A percentile compares a stretch with the other conserved stretches of the same genome.
Evolutionary conservation across 208 protist species (phyloP).

Genomic region (Acanthamoeba quina): DNA sequence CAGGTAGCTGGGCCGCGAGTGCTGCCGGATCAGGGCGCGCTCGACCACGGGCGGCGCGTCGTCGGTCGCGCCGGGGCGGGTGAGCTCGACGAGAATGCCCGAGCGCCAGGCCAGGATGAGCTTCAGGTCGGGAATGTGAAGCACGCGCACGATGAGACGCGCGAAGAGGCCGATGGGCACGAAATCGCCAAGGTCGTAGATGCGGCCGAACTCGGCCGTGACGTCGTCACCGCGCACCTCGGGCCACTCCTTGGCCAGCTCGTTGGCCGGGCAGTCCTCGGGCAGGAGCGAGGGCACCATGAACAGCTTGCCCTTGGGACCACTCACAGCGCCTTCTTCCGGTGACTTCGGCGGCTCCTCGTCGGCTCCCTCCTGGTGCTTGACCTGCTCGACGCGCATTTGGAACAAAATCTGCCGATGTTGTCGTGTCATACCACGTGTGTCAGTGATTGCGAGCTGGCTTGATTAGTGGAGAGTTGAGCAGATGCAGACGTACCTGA

Average conservation of each 20-base stretch:
- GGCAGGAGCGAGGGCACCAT: conserved; percentile 41
- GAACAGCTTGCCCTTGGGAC: conserved; percentile 21
- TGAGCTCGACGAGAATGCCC: conserved; percentile 42
- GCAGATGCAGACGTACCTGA: background rate
- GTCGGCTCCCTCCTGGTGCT: background rate
- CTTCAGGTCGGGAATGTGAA: conserved; percentile 1
- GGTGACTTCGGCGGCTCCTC: background rate
- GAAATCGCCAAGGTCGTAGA: conserved; percentile 51
- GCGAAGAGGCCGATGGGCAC: conserved; percentile 58
- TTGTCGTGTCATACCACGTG: background rate
- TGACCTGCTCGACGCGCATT: background rate
- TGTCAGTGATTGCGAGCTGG: background rate
- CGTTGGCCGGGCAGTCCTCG: background rate
- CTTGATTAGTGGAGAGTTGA: no score
- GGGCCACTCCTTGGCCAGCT: background rate
- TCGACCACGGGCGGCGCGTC: background rate
- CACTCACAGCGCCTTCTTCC: background rate
- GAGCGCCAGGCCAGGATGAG: conserved; percentile 42
- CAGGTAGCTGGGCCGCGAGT: background rate
- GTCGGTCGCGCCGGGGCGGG: background rate
- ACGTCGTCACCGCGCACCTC: background rate
- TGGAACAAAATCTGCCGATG: conserved; percentile 23
- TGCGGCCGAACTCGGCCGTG: conserved; percentile 6
- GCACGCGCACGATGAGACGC: conserved; percentile 52
- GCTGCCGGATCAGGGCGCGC: conserved; percentile 17